A percentile compares a stretch with the other conserved stretches of the same genome.
Evolutionary conservation across 176 grass and related monocot genomes (phyloP).

Genomic region (barley (Hordeum vulgare)): DNA sequence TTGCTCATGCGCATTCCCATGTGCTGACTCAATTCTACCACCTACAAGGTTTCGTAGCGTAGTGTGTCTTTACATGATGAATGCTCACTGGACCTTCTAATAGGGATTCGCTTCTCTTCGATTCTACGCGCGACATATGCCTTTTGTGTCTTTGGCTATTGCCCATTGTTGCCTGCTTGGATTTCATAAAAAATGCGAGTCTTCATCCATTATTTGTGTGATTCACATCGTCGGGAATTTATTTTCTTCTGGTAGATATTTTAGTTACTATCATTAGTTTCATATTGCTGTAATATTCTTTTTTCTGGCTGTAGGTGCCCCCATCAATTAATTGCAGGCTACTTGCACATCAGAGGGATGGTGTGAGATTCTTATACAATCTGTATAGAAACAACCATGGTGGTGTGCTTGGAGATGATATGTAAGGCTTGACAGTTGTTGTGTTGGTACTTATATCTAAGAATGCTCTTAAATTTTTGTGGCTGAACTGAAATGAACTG

Average conservation of each 20-base stretch:
- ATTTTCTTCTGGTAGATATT: not conserved
- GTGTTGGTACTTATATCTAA: not conserved
- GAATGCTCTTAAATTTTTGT: not conserved
- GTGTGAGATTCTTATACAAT: constrained; percentile 80
- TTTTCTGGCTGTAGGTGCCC: constrained; percentile 58
- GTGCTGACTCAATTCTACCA: not conserved
- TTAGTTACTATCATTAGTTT: not conserved
- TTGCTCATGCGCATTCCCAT: not conserved
- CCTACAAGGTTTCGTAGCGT: not conserved
- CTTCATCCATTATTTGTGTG: not conserved
- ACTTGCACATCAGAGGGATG: constrained; percentile 76
- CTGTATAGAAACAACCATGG: constrained; percentile 90
- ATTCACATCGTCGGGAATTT: not conserved
- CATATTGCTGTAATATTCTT: constrained; percentile 4
- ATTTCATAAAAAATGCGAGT: not conserved
- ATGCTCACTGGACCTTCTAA: constrained; percentile 10
- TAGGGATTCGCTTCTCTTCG: not conserved
- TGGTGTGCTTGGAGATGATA: constrained; percentile 94
- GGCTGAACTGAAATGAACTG: not conserved
- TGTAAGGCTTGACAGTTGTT: constrained; percentile 48
- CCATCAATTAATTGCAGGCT: constrained; percentile 84
- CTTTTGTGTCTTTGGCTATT: not conserved
- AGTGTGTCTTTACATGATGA: not conserved
- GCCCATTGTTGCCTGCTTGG: not conserved
- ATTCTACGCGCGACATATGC: not conserved